Evolutionary conservation across 768 basidiomycete genomes (phyloP).

Genomic region (Serendipita sp.): DNA sequence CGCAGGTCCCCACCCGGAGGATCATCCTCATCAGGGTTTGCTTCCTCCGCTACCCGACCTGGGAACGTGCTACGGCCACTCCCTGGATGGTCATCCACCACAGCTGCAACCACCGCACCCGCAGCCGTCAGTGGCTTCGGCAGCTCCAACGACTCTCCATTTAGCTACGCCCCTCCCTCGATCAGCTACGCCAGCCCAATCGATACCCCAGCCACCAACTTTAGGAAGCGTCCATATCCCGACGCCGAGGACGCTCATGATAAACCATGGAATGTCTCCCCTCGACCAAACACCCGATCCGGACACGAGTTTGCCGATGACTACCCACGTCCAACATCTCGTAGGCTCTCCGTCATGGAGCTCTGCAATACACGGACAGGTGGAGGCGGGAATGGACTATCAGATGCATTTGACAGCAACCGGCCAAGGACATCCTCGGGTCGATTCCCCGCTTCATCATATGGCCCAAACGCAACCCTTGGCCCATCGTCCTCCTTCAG

Average conservation of each 20-base stretch:
- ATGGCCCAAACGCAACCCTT: not conserved
- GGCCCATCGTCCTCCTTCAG: conserved; percentile 6
- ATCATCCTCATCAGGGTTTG: not conserved
- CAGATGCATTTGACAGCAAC: conserved; percentile 1
- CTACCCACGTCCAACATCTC: conserved; percentile 59
- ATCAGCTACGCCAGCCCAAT: conserved; percentile 22
- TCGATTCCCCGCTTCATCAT: conserved; percentile 4
- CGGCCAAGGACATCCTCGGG: conserved; percentile 2
- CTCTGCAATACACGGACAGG: conserved; percentile 42
- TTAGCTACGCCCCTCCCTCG: conserved; percentile 62
- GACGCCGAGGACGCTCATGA: not conserved
- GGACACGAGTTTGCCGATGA: conserved; percentile 5
- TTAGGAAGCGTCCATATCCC: conserved; percentile 7
- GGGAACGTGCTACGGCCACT: conserved; percentile 22
- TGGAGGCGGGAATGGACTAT: conserved; percentile 3
- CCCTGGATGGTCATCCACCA: not conserved
- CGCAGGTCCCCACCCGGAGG: conserved; percentile 5
- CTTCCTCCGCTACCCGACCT: not conserved
- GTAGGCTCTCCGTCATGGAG: conserved; percentile 72
- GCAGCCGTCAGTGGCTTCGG: conserved; percentile 1
- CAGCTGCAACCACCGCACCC: not conserved
- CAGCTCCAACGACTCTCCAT: conserved; percentile 31
- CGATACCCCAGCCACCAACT: not conserved
- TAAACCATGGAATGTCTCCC: conserved; percentile 15
- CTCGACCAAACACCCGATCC: conserved; percentile 12